phyloP scores from a whole-genome alignment of 2,329 filamentous ascomycete species.

The Pyricularia pennisetigena region DNA sequence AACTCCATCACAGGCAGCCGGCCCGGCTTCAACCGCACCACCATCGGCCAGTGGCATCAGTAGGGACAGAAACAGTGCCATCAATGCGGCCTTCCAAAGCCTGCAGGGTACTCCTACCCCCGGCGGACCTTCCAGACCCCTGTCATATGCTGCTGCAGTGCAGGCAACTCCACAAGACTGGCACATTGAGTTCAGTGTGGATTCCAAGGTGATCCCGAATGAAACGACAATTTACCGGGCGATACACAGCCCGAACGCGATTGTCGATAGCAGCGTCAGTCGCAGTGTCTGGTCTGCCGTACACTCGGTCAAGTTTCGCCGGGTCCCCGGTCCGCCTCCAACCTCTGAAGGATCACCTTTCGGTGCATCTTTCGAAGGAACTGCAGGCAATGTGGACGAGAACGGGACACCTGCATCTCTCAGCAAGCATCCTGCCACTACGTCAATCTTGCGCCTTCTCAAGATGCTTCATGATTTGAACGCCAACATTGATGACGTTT shows the following conservation, averaged over 20 bases:
- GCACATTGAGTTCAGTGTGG: constrained; percentile 93
- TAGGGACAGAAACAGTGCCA: constrained; percentile 16
- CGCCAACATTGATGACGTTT: constrained; percentile 82
- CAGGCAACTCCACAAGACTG: constrained; percentile 80
- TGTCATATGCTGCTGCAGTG: constrained; percentile 78
- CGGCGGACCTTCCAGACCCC: constrained; percentile 49
- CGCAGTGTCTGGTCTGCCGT: constrained; percentile 84
- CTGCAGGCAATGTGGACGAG: constrained; percentile 24
- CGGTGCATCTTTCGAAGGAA: constrained; percentile 36
- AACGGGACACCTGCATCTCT: constrained; percentile 57
- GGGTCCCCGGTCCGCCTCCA: constrained; percentile 66
- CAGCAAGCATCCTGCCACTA: constrained; percentile 72
- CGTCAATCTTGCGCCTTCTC: constrained; percentile 77
- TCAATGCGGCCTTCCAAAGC: constrained; percentile 19
- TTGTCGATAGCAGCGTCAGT: constrained; percentile 52
- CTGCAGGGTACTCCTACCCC: constrained; percentile 36
- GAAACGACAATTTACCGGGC: constrained; percentile 96
- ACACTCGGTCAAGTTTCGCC: constrained; percentile 86
- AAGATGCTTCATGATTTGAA: constrained; percentile 90
- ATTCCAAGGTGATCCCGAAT: constrained; percentile 72
- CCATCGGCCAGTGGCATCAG: constrained; percentile 26
- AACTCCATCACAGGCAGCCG: constrained; percentile 58
- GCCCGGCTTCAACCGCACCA: neutral
- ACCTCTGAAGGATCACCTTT: constrained; percentile 62
- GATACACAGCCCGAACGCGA: constrained; percentile 55